A percentile compares a stretch with the other conserved stretches of the same genome.
phyloP scores from a whole-genome alignment of 441 rosid genomes.

The Erysimum pusillum region DNA sequence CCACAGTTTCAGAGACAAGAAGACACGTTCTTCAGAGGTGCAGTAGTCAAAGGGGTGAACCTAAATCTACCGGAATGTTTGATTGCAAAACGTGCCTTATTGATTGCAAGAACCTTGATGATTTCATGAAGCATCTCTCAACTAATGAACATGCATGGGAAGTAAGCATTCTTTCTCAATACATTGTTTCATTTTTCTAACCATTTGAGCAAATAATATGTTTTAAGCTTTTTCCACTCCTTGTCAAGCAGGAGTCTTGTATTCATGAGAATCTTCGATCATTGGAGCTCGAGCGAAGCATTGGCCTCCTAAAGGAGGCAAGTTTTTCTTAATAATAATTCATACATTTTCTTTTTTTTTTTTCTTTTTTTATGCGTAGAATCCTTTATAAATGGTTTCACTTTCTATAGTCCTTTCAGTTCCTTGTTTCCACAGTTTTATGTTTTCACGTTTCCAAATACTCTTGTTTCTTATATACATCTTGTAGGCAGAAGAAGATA shows the following conservation, averaged over 20 bases:
- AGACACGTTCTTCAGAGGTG: constrained; percentile 6
- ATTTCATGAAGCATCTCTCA: constrained; percentile 3
- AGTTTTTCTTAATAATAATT: neutral
- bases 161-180: neutral
- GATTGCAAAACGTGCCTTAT: neutral
- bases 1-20: constrained; percentile 19
- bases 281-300: neutral
- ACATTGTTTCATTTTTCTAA: neutral
- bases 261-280: neutral
- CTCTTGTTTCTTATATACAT: neutral
- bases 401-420: too few species aligned
- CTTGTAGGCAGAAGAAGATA: neutral
- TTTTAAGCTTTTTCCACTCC: neutral
- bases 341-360: too few species aligned
- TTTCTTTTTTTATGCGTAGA: too few species aligned
- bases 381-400: too few species aligned
- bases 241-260: constrained; percentile 3
- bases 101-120: neutral
- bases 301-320: neutral
- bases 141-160: neutral
- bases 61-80: neutral
- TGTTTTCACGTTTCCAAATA: neutral
- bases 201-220: neutral
- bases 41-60: neutral
- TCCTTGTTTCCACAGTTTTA: too few species aligned